Percentiles rank a stretch among this genome's conserved stretches.
Evolutionary conservation across 345 rosid species (phyloP).

Genomic region (Orychophragmus violaceus): DNA sequence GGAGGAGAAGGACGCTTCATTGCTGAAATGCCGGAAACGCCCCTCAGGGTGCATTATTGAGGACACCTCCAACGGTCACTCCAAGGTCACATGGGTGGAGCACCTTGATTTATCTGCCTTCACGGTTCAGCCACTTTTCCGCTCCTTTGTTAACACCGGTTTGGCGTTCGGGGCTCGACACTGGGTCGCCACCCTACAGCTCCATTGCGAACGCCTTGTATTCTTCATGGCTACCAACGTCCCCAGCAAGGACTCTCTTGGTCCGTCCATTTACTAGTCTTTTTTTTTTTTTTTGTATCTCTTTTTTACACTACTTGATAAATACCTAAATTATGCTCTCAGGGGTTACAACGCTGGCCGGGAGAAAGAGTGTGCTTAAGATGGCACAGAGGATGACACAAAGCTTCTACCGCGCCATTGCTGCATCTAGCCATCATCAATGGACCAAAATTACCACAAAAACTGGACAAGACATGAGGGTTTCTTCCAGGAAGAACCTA

Average conservation of each 20-base stretch:
- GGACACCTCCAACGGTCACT: conserved; percentile 85
- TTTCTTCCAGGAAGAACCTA: conserved; percentile 86
- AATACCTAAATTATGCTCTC: not conserved
- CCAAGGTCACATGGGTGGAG: conserved; percentile 97
- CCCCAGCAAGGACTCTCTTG: conserved; percentile 93
- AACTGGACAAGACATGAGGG: conserved; percentile 86
- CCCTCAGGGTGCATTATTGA: conserved; percentile 97
- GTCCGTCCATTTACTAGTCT: conserved; percentile 30
- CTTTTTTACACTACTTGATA: not conserved
- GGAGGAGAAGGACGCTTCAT: conserved; percentile 71
- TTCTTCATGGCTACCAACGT: conserved; percentile 99
- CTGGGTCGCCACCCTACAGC: conserved; percentile 83
- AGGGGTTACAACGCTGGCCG: conserved; percentile 93
- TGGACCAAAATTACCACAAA: conserved; percentile 84
- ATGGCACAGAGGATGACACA: conserved; percentile 90
- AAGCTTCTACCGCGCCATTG: conserved; percentile 72
- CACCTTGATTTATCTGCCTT: conserved; percentile 69
- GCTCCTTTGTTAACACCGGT: conserved; percentile 72
- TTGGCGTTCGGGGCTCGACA: conserved; percentile 91
- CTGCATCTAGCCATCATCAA: conserved; percentile 90
- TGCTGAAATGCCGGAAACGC: conserved; percentile 76
- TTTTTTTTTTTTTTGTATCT: not conserved
- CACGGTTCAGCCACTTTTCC: conserved; percentile 63
- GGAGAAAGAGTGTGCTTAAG: conserved; percentile 89
- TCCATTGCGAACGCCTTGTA: conserved; percentile 84